These are phyloP conservation scores for Babesia bigemina DNA, from an alignment of 169 alveolate genomes.

Conservation along the genomic window DNA sequence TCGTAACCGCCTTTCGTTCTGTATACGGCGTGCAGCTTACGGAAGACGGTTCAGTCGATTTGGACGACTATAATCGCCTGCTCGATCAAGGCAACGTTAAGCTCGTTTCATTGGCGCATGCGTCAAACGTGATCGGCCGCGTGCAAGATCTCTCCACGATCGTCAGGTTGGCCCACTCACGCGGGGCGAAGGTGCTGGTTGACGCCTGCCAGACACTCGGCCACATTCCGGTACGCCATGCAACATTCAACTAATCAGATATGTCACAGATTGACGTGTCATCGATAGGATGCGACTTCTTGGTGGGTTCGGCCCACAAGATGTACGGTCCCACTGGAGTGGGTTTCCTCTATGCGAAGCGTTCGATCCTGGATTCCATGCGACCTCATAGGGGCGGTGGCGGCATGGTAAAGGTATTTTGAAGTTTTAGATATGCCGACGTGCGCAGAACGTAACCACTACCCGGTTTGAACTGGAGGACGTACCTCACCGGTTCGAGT, in stretches of 20 bases:
- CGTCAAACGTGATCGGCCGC: slow-evolving; percentile 73
- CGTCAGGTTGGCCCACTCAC: slow-evolving; percentile 45
- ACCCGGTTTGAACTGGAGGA: slow-evolving; percentile 29
- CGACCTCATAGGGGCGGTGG: slow-evolving; percentile 56
- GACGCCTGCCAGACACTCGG: slow-evolving; percentile 78
- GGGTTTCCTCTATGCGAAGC: slow-evolving; percentile 71
- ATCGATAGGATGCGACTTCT: slow-evolving; percentile 63
- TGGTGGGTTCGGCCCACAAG: slow-evolving; percentile 77
- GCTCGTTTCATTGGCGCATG: slow-evolving; percentile 70
- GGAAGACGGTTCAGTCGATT: slow-evolving; percentile 64
- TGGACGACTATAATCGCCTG: slow-evolving; percentile 50
- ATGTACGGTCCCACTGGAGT: slow-evolving; percentile 77
- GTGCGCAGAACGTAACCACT: slow-evolving; percentile 11
- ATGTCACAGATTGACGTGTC: slow-evolving; percentile 44
- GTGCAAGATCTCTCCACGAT: slow-evolving; percentile 55
- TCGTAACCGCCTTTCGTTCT: background rate
- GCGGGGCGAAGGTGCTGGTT: slow-evolving; percentile 57
- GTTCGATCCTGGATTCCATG: slow-evolving; percentile 23
- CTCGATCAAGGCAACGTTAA: slow-evolving; percentile 43
- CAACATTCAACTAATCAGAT: background rate
- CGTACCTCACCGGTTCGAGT: slow-evolving; percentile 53
- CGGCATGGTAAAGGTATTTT: slow-evolving; percentile 48
- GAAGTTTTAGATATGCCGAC: background rate
- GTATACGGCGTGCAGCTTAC: slow-evolving; percentile 9
- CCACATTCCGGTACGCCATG: slow-evolving; percentile 33